These are phyloP conservation scores for Aspergillus ochraceoroseus DNA, from an alignment of 2,329 filamentous ascomycete species.

Conservation along the genomic window DNA sequence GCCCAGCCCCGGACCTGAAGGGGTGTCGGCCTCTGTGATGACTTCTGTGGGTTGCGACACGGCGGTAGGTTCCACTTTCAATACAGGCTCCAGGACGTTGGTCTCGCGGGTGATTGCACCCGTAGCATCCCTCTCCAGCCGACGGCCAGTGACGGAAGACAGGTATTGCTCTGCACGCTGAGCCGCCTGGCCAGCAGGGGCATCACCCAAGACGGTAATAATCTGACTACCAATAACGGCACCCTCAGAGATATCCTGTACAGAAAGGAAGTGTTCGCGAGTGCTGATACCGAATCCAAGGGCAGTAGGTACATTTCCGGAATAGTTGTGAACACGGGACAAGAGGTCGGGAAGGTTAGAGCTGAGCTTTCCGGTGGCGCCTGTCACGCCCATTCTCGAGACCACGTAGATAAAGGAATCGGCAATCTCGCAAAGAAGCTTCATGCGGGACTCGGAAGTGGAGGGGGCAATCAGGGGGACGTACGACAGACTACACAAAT, in stretches of 20 bases:
- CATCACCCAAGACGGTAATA: slow-evolving; percentile 70
- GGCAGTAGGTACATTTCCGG: slow-evolving; percentile 81
- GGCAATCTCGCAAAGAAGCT: slow-evolving; percentile 89
- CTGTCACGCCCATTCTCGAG: slow-evolving; percentile 93
- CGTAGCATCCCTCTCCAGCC: slow-evolving; percentile 43
- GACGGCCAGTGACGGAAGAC: slow-evolving; percentile 62
- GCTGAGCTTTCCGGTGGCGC: slow-evolving; percentile 77
- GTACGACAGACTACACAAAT: slow-evolving; percentile 68
- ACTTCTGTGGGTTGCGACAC: slow-evolving; percentile 55
- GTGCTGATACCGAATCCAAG: slow-evolving; percentile 97
- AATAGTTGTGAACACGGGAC: slow-evolving; percentile 82
- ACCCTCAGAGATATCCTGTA: slow-evolving; percentile 79
- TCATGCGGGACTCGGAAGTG: slow-evolving; percentile 90
- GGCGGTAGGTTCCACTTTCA: slow-evolving; percentile 54
- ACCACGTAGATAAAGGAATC: slow-evolving; percentile 99
- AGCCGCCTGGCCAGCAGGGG: slow-evolving; percentile 60
- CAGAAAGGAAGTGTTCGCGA: slow-evolving; percentile 82
- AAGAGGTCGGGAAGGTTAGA: slow-evolving; percentile 75
- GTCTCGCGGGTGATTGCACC: slow-evolving; percentile 58
- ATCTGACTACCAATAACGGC: slow-evolving; percentile 97
- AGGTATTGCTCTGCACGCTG: slow-evolving; percentile 83
- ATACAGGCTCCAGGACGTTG: slow-evolving; percentile 63
- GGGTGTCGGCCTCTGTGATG: slow-evolving; percentile 55
- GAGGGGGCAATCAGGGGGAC: slow-evolving; percentile 94
- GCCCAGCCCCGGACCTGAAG: slow-evolving; percentile 64